Evolutionary conservation across 2,329 filamentous ascomycete genomes (phyloP), one percentile per base, ranked within the genome.

Genomic region (Corinectria fuckeliana): DNA sequence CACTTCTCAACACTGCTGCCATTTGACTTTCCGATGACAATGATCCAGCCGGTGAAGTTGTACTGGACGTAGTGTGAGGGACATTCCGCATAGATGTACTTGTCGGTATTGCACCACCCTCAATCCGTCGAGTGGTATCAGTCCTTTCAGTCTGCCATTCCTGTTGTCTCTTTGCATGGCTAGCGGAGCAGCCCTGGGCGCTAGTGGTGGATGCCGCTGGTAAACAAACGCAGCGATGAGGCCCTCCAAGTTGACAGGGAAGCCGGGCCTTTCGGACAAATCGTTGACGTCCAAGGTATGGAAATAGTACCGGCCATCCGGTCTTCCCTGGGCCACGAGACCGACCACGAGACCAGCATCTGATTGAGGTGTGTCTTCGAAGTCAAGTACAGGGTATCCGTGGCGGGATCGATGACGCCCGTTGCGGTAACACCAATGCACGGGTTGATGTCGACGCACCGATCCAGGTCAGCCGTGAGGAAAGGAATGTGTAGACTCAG

Each of bases 61-160:
- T 81, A 86, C 55, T 81, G 76, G 21, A 84, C 83, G 49, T 83
- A 86, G 60, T 85, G 80, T 9, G 82, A 83, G 0, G 82, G 83
- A 60, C 86, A 85, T 0, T 77, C 82, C 0, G 78, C 81, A 53
- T 85, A 84, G 5, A 86, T 72, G 41, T 76, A 77, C 50, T 79
- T 74, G 2, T 80, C 80, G 0, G 80, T 71, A 21, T 81, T n/a
- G n/a, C n/a, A n/a, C n/a, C n/a, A n/a, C n/a, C n/a, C n/a, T n/a
- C n/a, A n/a, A n/a, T n/a, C n/a, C n/a, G n/a, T n/a, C n/a, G n/a
- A n/a, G n/a, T n/a, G n/a, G n/a, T n/a, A n/a, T n/a, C n/a, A n/a
- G n/a, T n/a, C n/a, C n/a, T n/a, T n/a, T n/a, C n/a, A n/a, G n/a
- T n/a, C n/a, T n/a, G n/a, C n/a, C n/a, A n/a, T n/a, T n/a, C n/a